A percentile compares a stretch with the other conserved stretches of the same genome.
Evolutionary conservation across 2,329 filamentous ascomycete genomes (phyloP).

Genomic region (Aspergillus tanneri): DNA sequence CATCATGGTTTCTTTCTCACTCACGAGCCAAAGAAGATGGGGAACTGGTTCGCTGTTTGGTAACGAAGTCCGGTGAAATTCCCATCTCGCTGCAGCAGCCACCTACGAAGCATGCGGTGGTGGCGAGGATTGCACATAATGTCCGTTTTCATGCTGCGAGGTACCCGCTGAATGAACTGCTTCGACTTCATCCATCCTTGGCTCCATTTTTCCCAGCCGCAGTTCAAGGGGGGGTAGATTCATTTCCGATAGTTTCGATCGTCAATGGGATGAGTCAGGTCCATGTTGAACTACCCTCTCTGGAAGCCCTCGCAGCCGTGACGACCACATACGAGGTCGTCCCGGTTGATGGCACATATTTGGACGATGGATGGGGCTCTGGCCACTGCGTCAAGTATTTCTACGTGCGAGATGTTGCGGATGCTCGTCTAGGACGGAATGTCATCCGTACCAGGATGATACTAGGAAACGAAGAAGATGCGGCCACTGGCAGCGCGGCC

Average conservation of each 20-base stretch:
- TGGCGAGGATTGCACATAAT: constrained; percentile 36
- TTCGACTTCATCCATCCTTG: constrained; percentile 27
- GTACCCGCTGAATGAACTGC: constrained; percentile 23
- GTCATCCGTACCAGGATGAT: constrained; percentile 32
- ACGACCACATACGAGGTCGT: constrained; percentile 25
- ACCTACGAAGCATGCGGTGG: constrained; percentile 18
- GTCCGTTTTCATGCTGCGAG: constrained; percentile 32
- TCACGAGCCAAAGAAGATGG: constrained; percentile 20
- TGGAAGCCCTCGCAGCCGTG: constrained; percentile 55
- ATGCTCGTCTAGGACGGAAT: constrained; percentile 54
- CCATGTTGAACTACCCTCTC: constrained; percentile 61
- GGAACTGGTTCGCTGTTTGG: constrained; percentile 34
- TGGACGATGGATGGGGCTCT: constrained; percentile 34
- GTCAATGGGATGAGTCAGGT: constrained; percentile 54
- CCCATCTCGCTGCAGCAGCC: constrained; percentile 34
- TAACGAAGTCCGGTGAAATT: constrained; percentile 60
- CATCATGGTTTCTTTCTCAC: constrained; percentile 44
- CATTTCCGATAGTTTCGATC: constrained; percentile 37
- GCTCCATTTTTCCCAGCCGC: constrained; percentile 21
- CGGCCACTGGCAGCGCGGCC: constrained; percentile 57
- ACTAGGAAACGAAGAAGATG: constrained; percentile 27
- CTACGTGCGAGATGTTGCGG: constrained; percentile 48
- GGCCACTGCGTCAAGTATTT: constrained; percentile 34
- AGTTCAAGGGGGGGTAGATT: constrained; percentile 1
- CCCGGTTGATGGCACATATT: constrained; percentile 16